phyloP scores from a whole-genome alignment of 2,329 filamentous ascomycete genomes.

The Chaetomium strumarium region DNA sequence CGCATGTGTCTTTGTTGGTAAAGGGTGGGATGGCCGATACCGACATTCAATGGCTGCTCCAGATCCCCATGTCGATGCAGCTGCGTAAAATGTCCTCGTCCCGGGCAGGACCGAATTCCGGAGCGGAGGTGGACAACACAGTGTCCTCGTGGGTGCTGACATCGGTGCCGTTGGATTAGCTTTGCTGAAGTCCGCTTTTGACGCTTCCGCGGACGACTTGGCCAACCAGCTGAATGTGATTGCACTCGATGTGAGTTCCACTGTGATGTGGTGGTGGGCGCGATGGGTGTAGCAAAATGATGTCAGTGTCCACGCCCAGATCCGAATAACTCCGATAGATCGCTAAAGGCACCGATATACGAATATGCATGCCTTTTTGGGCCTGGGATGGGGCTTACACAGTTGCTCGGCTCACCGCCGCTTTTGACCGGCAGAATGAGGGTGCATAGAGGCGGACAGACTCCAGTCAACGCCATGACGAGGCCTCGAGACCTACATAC shows the following conservation, averaged over 20 bases:
- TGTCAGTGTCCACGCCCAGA: conserved; percentile 21
- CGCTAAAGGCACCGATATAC: no score
- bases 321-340: no score
- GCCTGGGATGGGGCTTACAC: no score
- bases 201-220: background rate
- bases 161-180: conserved; percentile 8
- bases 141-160: conserved; percentile 17
- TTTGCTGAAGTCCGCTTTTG: background rate
- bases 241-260: background rate
- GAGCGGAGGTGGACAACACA: conserved; percentile 4
- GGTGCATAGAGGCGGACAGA: no score
- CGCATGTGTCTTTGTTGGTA: background rate
- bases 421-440: no score
- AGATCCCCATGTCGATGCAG: background rate
- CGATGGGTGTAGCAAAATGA: conserved; percentile 13
- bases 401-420: no score
- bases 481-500: no score
- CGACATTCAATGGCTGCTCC: background rate
- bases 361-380: background rate
- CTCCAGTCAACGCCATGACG: no score
- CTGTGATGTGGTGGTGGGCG: background rate
- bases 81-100: background rate
- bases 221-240: background rate
- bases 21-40: background rate
- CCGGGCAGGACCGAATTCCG: background rate